These are phyloP conservation scores for Chaetoscypha palmicola DNA, from an alignment of 2,329 filamentous ascomycete species.

Conservation along the genomic window DNA sequence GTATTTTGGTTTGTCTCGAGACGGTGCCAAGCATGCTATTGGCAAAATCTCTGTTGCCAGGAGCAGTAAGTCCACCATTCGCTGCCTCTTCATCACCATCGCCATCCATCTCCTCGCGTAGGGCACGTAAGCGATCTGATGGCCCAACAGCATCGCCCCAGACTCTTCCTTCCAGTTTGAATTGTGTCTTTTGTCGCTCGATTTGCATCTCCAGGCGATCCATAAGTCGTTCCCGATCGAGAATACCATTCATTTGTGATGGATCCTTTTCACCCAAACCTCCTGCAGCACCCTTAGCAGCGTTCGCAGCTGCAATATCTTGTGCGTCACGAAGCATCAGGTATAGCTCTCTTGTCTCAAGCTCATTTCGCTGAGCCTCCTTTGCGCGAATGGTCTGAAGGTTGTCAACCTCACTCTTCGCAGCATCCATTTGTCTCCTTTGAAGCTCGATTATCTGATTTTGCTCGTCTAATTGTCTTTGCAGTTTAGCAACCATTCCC, in stretches of 20 bases:
- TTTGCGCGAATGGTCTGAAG: constrained; percentile 79
- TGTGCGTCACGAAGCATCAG: constrained; percentile 97
- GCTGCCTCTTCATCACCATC: constrained; percentile 35
- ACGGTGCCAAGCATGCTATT: constrained; percentile 70
- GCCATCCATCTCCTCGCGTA: constrained; percentile 91
- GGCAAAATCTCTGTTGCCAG: constrained; percentile 56
- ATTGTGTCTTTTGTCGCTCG: constrained; percentile 94
- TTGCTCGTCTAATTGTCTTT: constrained; percentile 92
- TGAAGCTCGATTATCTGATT: constrained; percentile 85
- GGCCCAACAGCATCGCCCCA: constrained; percentile 79
- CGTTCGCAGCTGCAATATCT: constrained; percentile 86
- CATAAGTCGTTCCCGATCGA: constrained; percentile 89
- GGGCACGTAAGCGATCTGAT: constrained; percentile 82
- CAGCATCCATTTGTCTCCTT: constrained; percentile 72
- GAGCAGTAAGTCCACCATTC: constrained; percentile 20
- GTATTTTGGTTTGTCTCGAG: constrained; percentile 50
- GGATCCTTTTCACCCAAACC: constrained; percentile 58
- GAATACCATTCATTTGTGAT: constrained; percentile 78
- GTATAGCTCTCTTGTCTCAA: constrained; percentile 93
- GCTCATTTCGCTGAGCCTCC: constrained; percentile 87
- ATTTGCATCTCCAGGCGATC: constrained; percentile 90
- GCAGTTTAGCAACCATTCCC: constrained; percentile 84
- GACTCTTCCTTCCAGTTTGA: constrained; percentile 87
- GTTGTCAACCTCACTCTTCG: constrained; percentile 85
- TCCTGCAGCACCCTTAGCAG: constrained; percentile 48